Evolutionary conservation across 352 stramenopile genomes (phyloP).

Genomic region (Phytophthora uliginosa): DNA sequence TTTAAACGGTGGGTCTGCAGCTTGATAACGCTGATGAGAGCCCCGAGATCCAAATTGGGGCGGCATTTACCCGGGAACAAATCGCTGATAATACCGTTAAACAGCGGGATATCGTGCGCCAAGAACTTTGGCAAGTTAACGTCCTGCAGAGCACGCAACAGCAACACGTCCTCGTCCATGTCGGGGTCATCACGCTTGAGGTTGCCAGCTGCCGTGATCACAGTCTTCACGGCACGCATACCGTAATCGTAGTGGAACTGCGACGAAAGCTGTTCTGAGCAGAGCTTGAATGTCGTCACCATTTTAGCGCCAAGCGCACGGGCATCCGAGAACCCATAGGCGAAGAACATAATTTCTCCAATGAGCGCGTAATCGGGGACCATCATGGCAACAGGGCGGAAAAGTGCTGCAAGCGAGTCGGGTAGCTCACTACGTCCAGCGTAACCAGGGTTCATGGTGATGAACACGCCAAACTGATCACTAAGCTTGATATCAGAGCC

Average conservation of each 20-base stretch:
- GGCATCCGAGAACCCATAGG: constrained; percentile 77
- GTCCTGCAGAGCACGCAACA: constrained; percentile 95
- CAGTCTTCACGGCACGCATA: constrained; percentile 92
- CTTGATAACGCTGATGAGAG: constrained; percentile 92
- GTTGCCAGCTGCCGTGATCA: constrained; percentile 91
- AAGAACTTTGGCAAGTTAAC: constrained; percentile 98
- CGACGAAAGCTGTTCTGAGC: constrained; percentile 90
- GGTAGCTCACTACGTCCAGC: constrained; percentile 89
- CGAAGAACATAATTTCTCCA: constrained; percentile 94
- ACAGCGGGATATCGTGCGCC: constrained; percentile 95
- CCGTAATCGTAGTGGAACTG: constrained; percentile 95
- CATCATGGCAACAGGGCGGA: constrained; percentile 94
- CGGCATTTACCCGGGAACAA: constrained; percentile 95
- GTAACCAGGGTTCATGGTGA: constrained; percentile 94
- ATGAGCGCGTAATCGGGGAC: constrained; percentile 93
- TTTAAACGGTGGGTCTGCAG: constrained; percentile 84
- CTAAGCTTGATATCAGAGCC: constrained; percentile 96
- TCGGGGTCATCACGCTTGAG: constrained; percentile 94
- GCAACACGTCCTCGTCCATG: constrained; percentile 94
- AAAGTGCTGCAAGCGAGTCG: constrained; percentile 87
- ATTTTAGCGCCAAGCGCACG: constrained; percentile 78
- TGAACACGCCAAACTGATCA: constrained; percentile 92
- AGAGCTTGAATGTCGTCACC: constrained; percentile 92
- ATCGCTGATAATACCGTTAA: constrained; percentile 97
- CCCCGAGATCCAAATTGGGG: constrained; percentile 87